Conservation (phyloP, 106 monocot species). For the Dendrobium catenatum region DNA sequence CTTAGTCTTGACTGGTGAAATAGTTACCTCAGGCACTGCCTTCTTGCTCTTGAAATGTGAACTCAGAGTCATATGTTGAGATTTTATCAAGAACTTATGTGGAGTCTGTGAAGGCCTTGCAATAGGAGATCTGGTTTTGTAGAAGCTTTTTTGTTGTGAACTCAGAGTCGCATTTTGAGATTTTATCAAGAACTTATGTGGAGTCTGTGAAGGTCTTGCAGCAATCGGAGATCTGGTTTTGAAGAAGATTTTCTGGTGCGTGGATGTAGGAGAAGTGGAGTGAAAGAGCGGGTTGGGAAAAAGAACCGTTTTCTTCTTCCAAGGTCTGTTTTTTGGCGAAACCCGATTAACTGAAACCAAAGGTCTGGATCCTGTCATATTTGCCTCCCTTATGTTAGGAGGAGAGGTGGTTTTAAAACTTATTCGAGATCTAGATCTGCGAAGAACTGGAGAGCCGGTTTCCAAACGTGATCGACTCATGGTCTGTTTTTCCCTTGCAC, state of each 20-base stretch:
- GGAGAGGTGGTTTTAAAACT: conserved; percentile 66
- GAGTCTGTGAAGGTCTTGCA: conserved; percentile 17
- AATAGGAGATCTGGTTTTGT: conserved; percentile 57
- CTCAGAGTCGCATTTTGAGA: conserved; percentile 23
- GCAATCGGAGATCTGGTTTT: conserved; percentile 58
- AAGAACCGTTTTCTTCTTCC: conserved; percentile 66
- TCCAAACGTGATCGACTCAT: conserved; percentile 11
- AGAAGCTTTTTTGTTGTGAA: conserved; percentile 36
- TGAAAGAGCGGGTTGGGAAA: conserved; percentile 70
- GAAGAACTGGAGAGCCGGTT: conserved; percentile 11
- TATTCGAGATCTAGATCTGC: conserved; percentile 55
- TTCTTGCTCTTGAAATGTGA: conserved; percentile 35
- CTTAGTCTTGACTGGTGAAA: conserved; percentile 6
- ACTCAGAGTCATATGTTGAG: conserved; percentile 22
- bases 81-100: conserved; percentile 52
- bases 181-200: conserved; percentile 56
- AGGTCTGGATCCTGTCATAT: not conserved
- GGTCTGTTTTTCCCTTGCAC: conserved; percentile 58
- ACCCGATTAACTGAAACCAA: conserved; percentile 31
- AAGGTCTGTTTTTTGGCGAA: conserved; percentile 45
- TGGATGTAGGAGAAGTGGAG: conserved; percentile 12
- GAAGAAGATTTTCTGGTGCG: conserved; percentile 21
- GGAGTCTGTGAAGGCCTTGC: conserved; percentile 23
- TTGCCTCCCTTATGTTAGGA: conserved; percentile 5
- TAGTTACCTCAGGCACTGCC: conserved; percentile 13